These are phyloP conservation scores for Pythium vanterpoolii DNA, from an alignment of 352 stramenopile species.

Conservation along the genomic window DNA sequence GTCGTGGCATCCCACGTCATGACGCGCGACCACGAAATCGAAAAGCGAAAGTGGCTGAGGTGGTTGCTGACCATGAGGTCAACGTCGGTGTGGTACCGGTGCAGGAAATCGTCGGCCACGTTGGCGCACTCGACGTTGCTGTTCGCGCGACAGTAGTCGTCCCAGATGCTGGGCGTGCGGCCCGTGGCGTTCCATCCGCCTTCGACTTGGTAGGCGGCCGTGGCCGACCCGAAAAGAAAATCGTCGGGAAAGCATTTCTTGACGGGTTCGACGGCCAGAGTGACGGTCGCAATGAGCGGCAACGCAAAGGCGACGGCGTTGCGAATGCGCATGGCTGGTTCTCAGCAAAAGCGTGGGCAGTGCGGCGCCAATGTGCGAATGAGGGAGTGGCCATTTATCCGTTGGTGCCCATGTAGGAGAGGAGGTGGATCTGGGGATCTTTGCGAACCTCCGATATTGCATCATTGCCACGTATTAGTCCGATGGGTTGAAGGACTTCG, in stretches of 20 bases:
- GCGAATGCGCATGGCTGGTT: no score
- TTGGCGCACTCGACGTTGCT: constrained; percentile 83
- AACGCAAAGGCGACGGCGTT: no score
- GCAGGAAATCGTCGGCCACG: constrained; percentile 93
- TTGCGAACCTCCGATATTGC: no score
- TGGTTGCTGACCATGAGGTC: constrained; percentile 89
- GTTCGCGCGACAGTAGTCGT: constrained; percentile 84
- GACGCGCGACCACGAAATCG: constrained; percentile 91
- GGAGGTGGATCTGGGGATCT: no score
- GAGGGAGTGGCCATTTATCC: no score
- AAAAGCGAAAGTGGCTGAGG: constrained; percentile 91
- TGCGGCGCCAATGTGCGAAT: no score
- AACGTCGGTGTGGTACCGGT: constrained; percentile 89
- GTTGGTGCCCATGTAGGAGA: no score
- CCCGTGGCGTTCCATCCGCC: constrained; percentile 81
- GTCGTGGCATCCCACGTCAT: constrained; percentile 69
- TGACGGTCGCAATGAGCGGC: background rate
- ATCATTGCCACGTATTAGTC: no score
- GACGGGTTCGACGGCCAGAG: background rate
- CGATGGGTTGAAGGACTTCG: no score
- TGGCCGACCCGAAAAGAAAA: constrained; percentile 89
- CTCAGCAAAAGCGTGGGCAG: no score
- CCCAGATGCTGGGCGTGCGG: constrained; percentile 90
- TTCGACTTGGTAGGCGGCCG: constrained; percentile 92
- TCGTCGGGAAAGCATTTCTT: constrained; percentile 40